Conservation (phyloP, 345 rosid species). For the Arabis alpina region DNA sequence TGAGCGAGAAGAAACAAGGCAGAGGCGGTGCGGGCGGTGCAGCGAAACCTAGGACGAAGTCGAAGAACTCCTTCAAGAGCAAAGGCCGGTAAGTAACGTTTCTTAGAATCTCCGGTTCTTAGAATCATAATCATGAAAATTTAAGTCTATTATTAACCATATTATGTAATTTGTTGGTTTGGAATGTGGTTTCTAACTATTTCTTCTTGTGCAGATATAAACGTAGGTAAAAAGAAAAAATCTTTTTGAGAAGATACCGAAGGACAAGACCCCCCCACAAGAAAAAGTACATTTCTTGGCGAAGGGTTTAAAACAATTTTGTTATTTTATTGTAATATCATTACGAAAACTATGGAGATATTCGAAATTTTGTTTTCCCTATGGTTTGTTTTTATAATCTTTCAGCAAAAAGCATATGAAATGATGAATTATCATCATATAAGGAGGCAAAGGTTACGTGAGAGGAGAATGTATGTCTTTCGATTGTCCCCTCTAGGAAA, state of each 20-base stretch:
- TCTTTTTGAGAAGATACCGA: constrained; percentile 14
- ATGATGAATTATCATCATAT: background rate
- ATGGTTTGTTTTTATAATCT: background rate
- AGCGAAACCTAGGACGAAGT: constrained; percentile 50
- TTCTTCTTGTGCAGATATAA: constrained; percentile 38
- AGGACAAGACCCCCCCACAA: background rate
- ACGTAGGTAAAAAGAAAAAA: constrained; percentile 33
- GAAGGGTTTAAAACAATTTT: constrained; percentile 21
- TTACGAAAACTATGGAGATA: background rate
- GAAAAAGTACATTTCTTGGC: background rate
- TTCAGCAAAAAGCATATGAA: background rate
- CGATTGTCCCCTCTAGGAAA: background rate
- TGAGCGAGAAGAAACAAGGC: constrained; percentile 71
- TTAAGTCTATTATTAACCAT: background rate
- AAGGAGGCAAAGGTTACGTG: constrained; percentile 12
- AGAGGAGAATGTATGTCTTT: background rate
- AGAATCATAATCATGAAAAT: background rate
- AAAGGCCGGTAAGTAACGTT: constrained; percentile 68
- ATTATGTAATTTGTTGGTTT: background rate
- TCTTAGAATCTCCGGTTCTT: background rate
- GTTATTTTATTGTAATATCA: constrained; percentile 17
- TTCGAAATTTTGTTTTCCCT: constrained; percentile 18
- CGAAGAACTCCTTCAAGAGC: constrained; percentile 87
- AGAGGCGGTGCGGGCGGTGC: constrained; percentile 47
- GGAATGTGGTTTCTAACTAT: background rate